These are phyloP conservation scores for Aureobasidium vineae DNA, from an alignment of 2,329 filamentous ascomycete species.

Conservation along the genomic window DNA sequence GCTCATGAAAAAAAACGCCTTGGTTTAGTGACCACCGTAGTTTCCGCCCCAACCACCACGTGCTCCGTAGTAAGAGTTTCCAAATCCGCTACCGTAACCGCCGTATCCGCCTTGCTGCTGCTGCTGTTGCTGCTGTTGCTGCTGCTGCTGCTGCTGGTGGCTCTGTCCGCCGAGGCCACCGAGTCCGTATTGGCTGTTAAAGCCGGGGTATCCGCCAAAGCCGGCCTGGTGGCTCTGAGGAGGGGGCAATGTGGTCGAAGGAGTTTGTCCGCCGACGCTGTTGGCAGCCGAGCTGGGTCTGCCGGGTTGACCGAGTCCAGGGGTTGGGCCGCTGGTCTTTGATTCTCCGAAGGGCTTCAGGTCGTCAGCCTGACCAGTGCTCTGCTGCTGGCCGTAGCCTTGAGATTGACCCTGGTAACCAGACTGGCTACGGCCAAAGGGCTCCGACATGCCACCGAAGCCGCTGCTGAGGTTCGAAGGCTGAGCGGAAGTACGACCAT, in stretches of 20 bases:
- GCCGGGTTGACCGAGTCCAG: conserved; percentile 59
- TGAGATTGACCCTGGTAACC: conserved; percentile 54
- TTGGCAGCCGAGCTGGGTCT: conserved; percentile 64
- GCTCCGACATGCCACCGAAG: conserved; percentile 55
- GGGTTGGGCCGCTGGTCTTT: conserved; percentile 58
- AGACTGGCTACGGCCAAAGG: conserved; percentile 59
- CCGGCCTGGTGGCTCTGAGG: conserved; percentile 58
- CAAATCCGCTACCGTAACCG: conserved; percentile 37
- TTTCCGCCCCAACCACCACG: conserved; percentile 39
- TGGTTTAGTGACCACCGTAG: conserved; percentile 32
- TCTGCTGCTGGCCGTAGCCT: conserved; percentile 52
- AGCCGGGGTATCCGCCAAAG: conserved; percentile 56
- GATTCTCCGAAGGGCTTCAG: conserved; percentile 59
- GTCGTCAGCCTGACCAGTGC: conserved; percentile 35
- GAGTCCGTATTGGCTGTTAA: conserved; percentile 51
- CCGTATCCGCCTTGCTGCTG: conserved; percentile 48
- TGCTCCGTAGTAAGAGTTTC: conserved; percentile 36
- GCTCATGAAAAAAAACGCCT: conserved; percentile 24
- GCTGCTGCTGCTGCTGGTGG: conserved; percentile 44
- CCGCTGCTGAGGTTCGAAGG: conserved; percentile 56
- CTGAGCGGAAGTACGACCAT: conserved; percentile 54
- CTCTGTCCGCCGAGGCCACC: conserved; percentile 52
- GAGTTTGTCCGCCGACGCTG: conserved; percentile 51
- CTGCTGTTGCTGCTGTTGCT: conserved; percentile 46
- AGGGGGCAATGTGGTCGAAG: conserved; percentile 48